Evolutionary conservation across 768 basidiomycete genomes (phyloP), one percentile per base, ranked within the genome.

Genomic region (Suillus fuscotomentosus): DNA sequence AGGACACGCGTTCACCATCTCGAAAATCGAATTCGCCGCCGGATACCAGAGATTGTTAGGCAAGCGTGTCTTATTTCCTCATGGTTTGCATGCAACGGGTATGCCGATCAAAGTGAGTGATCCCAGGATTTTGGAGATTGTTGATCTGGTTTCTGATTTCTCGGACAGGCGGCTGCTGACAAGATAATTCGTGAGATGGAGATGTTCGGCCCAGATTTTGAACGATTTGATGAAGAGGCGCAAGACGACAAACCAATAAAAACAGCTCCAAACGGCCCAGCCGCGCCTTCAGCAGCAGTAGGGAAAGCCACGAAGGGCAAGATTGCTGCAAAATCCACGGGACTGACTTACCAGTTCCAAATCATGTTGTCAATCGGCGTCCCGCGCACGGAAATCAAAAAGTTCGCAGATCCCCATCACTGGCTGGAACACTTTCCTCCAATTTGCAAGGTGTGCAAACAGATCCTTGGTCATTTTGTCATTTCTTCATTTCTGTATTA

Each of bases 131-230:
- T 34, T 27, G 7, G 6, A 45, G 17, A 2, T 1, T 2, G 34
- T 51, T 13, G 0, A 9, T 15, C 27, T 27, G 20, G 31, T 38
- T 64, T 50, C 51, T 53, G 27, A 65, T 9, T 20, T 15, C 34
- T 51, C 53, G 4, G 42, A 22, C 54, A 98, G 97, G 90, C 97
- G 9, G 90, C 96, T n/a, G 83, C 97, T 10, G 97, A 99, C 83
- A 99, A 98, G 77, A 91, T 99, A 63, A 90, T 96, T 64, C 90
- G 97, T 60, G 97, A 99, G 79, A 95, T 99, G 77, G 95, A 95
- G 71, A 79, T 98, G 77, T 99, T 99, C 70, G 97, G 97, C 17
- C 81, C 84, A 54, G 87, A 99, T 73, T 97, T 99, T 66, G 90
- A 93, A 66, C 70, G 83, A 70, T 72, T 83, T 24, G 60, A 71